Evolutionary conservation across 768 basidiomycete genomes (phyloP), one percentile per base, ranked within the genome.

Genomic region (Crepidotus variabilis): DNA sequence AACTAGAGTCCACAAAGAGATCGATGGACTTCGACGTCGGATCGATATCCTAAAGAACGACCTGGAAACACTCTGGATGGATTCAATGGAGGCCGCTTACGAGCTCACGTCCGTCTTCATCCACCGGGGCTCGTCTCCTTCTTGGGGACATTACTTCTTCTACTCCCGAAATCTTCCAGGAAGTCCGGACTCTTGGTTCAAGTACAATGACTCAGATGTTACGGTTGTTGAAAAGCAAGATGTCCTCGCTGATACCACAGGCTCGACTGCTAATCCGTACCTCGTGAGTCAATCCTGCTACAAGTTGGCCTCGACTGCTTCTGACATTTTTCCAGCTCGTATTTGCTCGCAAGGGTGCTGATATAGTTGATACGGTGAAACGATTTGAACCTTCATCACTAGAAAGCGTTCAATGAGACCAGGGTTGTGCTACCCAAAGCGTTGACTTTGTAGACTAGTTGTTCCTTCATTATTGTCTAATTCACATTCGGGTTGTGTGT

Each of bases 71-170:
- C 64, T 94, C 0, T 98, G 95, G 95, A 72, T 72, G 47, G 82
- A 86, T 60, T 84, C 84, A 46, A 78, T 68, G 14, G 72, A 78
- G 28, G 84, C 83, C 7, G 86, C 87, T 28, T 98, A 97, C 67
- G 92, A 97, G 66, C 80, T 98, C 46, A 93, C 92, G 0, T 91
- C 92, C 9, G 96, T 98, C 18, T 98, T 93, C 76, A 89, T 98
- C 57, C 95, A 98, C 70, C 87, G 95, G 24, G 95, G 94, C 49
- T 81, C 87, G 53, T 89, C 86, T 16, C 86, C 92, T 1, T 89
- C 88, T 6, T 94, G 85, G 73, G 94, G 94, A 2, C 95, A 97
- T 68, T 97, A 97, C 71, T 98, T 94, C 78, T 92, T 98, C 71
- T 97, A 96, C 69, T 92, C 94, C 54, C 82, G 94, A 39, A 81